Percentiles rank a stretch among this genome's conserved stretches.
Evolutionary conservation across 176 grass and related monocot genomes (phyloP).

Genomic region (Rhynchospora tenuis): DNA sequence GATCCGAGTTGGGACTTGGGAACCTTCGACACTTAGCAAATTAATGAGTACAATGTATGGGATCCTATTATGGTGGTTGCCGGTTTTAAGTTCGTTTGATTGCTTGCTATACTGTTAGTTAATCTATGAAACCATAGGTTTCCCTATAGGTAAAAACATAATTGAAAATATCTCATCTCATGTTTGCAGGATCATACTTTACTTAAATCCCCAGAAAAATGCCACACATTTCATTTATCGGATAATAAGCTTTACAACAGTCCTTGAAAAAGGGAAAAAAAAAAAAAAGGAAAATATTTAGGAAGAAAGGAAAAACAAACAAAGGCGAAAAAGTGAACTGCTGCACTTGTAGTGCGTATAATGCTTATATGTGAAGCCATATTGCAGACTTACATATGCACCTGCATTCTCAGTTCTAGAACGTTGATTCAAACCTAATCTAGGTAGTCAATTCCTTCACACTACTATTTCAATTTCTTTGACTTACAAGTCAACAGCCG

Average conservation of each 20-base stretch:
- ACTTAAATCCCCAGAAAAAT: neutral
- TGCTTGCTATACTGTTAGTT: no score
- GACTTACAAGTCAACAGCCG: constrained; percentile 10
- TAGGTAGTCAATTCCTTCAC: neutral
- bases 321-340: neutral
- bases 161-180: neutral
- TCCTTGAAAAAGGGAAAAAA: neutral
- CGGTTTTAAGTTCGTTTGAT: no score
- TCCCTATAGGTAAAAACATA: no score
- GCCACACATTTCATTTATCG: neutral
- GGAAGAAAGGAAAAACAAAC: neutral
- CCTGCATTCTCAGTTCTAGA: neutral
- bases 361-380: no score
- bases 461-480: neutral
- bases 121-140: no score
- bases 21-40: no score
- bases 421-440: neutral
- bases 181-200: neutral
- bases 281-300: neutral
- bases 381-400: no score
- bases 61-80: no score
- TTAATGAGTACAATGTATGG: no score
- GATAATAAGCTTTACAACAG: neutral
- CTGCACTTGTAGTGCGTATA: neutral
- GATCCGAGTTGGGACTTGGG: no score